Evolutionary conservation across 352 stramenopile species (phyloP), one percentile per base, ranked within the genome.

Genomic region (Phytophthora agathidicida): DNA sequence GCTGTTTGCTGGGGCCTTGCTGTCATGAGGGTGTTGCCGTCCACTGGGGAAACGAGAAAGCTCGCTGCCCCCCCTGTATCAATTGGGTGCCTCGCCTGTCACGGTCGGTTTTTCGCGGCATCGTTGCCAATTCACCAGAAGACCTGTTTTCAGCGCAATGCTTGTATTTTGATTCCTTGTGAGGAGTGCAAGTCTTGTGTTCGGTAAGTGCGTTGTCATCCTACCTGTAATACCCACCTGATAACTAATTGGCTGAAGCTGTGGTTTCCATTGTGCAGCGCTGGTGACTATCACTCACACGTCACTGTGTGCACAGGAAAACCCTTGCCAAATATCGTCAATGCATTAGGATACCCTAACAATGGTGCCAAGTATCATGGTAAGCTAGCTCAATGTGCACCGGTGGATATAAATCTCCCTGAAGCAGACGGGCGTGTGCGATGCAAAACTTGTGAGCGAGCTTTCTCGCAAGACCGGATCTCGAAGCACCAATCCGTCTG

Each of bases 61-160:
- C 23, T 55, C 16, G 6, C 42, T n/a, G 20, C 57, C 17, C 51
- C 73, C 8, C 73, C 73, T 6, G 35, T 36, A 4, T 52, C 74
- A 8, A 60, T 73, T 19, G 41, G 68, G 9, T 92, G 83, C 35
- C 41, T 65, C 20, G 74, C 43, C 3, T 92, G 83, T 27, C 60
- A 76, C 11, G 70, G 74, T 26, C 73, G 82, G 24, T 92, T 77
- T 56, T 92, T 92, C 22, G 50, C 71, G 3, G 70, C 64, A 14
- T 90, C 83, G 27, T 49, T 92, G n/a, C 59, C 63, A 0, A 88
- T 92, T 50, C 83, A 92, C 41, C 80, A 90, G 48, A 89, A 89
- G 45, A 71, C 56, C 3, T 92, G 83, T 47, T 92, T 86, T 47
- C 70, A 81, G 31, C 73, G 73, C n/a, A 79, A 92, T 24, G 59